A percentile compares a stretch with the other conserved stretches of the same genome.
Conservation (phyloP, 1,284 basidiomycete genomes). For the Xerocomus amazonicus region DNA sequence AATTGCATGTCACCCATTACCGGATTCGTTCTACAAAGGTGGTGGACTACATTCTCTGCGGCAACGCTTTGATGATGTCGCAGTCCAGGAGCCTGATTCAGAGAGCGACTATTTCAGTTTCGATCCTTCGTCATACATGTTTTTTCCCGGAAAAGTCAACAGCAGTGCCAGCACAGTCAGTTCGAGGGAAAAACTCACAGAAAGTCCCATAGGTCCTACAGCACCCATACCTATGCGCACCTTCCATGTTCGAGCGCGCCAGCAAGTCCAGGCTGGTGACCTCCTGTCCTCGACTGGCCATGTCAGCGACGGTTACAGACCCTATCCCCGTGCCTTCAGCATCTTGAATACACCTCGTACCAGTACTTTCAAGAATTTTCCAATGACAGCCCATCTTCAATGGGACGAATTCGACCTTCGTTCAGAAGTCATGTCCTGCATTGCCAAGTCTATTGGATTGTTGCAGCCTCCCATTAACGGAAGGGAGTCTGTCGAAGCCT, state of each 20-base stretch:
- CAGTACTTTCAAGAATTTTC: constrained; percentile 27
- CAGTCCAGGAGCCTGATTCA: constrained; percentile 43
- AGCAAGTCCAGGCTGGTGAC: constrained; percentile 67
- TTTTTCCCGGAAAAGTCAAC: constrained; percentile 18
- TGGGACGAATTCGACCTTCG: constrained; percentile 81
- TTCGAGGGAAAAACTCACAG: constrained; percentile 24
- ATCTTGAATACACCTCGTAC: constrained; percentile 51
- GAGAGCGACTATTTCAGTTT: constrained; percentile 56
- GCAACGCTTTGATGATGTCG: constrained; percentile 71
- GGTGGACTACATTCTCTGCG: constrained; percentile 88
- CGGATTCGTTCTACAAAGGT: constrained; percentile 89
- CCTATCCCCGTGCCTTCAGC: constrained; percentile 47
- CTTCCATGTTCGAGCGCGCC: constrained; percentile 36
- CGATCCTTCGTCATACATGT: constrained; percentile 21
- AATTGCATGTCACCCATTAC: constrained; percentile 92
- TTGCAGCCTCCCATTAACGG: constrained; percentile 78
- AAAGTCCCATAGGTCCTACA: constrained; percentile 27
- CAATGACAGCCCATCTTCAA: constrained; percentile 31
- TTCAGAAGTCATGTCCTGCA: constrained; percentile 94
- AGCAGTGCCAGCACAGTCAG: constrained; percentile 7
- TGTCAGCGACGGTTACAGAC: constrained; percentile 44
- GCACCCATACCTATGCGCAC: constrained; percentile 17
- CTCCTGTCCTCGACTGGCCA: constrained; percentile 52
- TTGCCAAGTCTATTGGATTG: constrained; percentile 95
- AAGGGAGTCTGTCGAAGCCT: constrained; percentile 60